Evolutionary conservation across 306 rosid species (phyloP), one percentile per base, ranked within the genome.

Genomic region (Hippophae rhamnoides): DNA sequence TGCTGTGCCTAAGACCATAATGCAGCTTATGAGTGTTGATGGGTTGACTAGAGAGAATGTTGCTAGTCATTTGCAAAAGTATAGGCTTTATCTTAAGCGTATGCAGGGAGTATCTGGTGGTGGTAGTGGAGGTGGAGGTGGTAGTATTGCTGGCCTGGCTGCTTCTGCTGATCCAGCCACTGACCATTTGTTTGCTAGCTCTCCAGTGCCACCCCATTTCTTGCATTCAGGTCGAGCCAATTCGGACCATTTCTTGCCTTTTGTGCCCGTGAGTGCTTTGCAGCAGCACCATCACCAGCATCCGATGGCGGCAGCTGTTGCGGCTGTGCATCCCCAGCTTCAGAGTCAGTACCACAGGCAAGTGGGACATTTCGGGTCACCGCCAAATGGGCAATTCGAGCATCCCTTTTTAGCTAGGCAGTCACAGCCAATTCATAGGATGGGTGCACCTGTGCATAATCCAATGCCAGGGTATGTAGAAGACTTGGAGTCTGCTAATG

Each of bases 21-120:
- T 92, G 98, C 98, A 92, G 98, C 89, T 92, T 25, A 92, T 92
- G 98, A 87, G 95, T 64, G 96, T 92, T 5, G 98, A 92, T 13
- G 98, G 98, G 18, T 74, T 92, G 63, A 92, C 98, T 8, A 50
- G 98, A 3, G 98, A 92, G 63, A 92, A 92, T 76, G 98, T 92
- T 1, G 98, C 98, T 7, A 87, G 96, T 60, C 98, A 92, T 76
- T 59, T 92, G 66, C 98, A 92, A 60, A 92, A 92, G 73, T 92
- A 92, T 74, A 81, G 98, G 3, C 99, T 92, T 47, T 92, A 92
- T 56, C 84, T 87, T 56, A 92, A 92, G 61, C 85, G 98, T 55
- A 87, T 92, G 96, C 98, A 92, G 81, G 96, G 95, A 0, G 66
- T 85, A 6, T 79, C 98, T 8, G 69, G 62, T 1, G 85, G 78